Evolutionary conservation across 768 basidiomycete species (phyloP).

Genomic region (Vishniacozyma victoriae): DNA sequence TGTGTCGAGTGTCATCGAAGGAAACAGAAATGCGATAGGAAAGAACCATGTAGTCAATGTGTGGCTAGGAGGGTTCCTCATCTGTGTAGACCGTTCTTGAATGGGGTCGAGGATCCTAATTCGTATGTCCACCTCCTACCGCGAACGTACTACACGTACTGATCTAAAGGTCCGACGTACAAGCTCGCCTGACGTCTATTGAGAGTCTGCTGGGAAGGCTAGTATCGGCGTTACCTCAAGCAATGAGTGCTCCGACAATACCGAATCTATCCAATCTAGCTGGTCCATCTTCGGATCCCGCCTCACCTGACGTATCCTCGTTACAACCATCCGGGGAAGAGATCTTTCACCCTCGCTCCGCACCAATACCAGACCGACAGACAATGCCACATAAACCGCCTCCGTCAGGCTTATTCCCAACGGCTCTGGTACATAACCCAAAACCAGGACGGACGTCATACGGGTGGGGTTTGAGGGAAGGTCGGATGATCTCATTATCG

Average conservation of each 20-base stretch:
- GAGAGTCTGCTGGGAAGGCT: conserved; percentile 40
- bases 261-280: too few species aligned
- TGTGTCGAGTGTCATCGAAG: conserved; percentile 41
- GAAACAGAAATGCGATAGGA: conserved; percentile 45
- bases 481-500: conserved; percentile 24
- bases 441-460: conserved; percentile 26
- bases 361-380: conserved; percentile 11
- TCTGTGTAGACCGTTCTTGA: conserved; percentile 47
- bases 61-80: conserved; percentile 47
- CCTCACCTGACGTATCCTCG: conserved; percentile 30
- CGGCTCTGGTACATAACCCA: conserved; percentile 15
- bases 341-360: conserved; percentile 34
- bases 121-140: conserved; percentile 16
- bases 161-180: conserved; percentile 36
- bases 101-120: conserved; percentile 45
- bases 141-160: neutral
- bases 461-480: conserved; percentile 40
- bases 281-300: neutral
- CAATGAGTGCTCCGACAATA: neutral
- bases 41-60: conserved; percentile 46
- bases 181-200: conserved; percentile 42
- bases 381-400: conserved; percentile 30
- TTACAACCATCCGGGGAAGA: conserved; percentile 39
- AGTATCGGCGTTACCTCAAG: conserved; percentile 22
- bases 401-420: conserved; percentile 35